These are phyloP conservation scores for Paecilomyces sp. DNA, from an alignment of 2,329 filamentous ascomycete genomes.

Conservation along the genomic window DNA sequence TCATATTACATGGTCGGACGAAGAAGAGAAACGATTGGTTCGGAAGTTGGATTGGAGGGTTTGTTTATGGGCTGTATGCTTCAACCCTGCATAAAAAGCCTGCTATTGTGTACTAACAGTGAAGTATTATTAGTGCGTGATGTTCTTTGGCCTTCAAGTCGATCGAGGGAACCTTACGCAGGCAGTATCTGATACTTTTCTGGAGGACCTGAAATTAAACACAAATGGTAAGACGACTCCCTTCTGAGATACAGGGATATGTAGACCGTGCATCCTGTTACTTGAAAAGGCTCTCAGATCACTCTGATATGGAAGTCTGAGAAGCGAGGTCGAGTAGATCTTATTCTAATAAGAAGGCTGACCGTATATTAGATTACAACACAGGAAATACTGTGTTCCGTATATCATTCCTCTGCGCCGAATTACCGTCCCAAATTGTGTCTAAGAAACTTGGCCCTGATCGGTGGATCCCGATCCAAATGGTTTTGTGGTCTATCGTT, in stretches of 20 bases:
- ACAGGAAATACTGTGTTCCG: slow-evolving; percentile 51
- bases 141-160: slow-evolving; percentile 55
- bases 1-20: slow-evolving; percentile 2
- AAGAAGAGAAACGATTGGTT: slow-evolving; percentile 7
- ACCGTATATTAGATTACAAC: not conserved
- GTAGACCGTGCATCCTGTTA: slow-evolving; percentile 24
- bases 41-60: slow-evolving; percentile 4
- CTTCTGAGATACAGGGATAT: too few relatives aligned
- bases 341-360: not conserved
- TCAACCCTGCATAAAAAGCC: not conserved
- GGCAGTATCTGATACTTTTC: slow-evolving; percentile 51
- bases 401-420: slow-evolving; percentile 45
- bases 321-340: not conserved
- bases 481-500: slow-evolving; percentile 46
- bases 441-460: slow-evolving; percentile 49
- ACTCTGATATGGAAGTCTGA: slow-evolving; percentile 33
- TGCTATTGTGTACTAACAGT: slow-evolving; percentile 5
- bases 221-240: slow-evolving; percentile 17
- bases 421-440: slow-evolving; percentile 53
- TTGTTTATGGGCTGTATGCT: slow-evolving; percentile 17
- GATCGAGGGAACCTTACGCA: slow-evolving; percentile 53
- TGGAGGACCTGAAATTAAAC: slow-evolving; percentile 31
- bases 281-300: not conserved
- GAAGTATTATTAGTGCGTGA: slow-evolving; percentile 35
- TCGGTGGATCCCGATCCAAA: slow-evolving; percentile 50